A percentile compares a stretch with the other conserved stretches of the same genome.
Conservation (phyloP, 2,329 filamentous ascomycete species). For the Fusarium penzigii region DNA sequence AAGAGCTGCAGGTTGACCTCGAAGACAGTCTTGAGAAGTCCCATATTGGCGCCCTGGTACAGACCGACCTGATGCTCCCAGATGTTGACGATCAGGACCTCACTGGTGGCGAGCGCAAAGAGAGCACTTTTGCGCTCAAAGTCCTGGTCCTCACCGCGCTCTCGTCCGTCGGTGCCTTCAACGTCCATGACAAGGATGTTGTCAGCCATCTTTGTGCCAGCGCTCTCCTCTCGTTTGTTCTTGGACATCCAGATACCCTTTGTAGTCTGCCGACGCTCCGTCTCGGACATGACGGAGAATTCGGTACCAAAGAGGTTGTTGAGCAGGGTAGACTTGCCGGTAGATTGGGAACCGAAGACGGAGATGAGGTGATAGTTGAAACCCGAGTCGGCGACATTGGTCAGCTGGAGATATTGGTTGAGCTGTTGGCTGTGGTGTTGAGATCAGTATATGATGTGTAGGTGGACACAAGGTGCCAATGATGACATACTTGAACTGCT, state of each 20-base stretch:
- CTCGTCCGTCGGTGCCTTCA: conserved; percentile 93
- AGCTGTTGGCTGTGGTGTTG: conserved; percentile 63
- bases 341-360: conserved; percentile 98
- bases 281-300: conserved; percentile 97
- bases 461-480: conserved; percentile 3
- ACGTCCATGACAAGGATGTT: conserved; percentile 99
- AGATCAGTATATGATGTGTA: conserved; percentile 15
- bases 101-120: conserved; percentile 94
- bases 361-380: conserved; percentile 99
- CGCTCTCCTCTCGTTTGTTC: conserved; percentile 70
- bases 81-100: conserved; percentile 97
- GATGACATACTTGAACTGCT: conserved; percentile 84
- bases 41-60: conserved; percentile 99
- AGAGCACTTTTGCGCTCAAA: conserved; percentile 98
- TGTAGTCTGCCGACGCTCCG: conserved; percentile 90
- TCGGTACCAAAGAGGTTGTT: conserved; percentile 95
- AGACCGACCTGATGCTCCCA: conserved; percentile 99
- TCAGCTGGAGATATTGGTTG: conserved; percentile 76
- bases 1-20: conserved; percentile 98
- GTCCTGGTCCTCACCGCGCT: conserved; percentile 96
- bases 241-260: conserved; percentile 99
- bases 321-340: conserved; percentile 94
- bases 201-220: conserved; percentile 74
- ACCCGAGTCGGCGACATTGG: conserved; percentile 80
- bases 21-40: conserved; percentile 95